Percentiles rank a stretch among this genome's conserved stretches.
Conservation (phyloP, 768 basidiomycete species). For the Boletus subcaerulescens region DNA sequence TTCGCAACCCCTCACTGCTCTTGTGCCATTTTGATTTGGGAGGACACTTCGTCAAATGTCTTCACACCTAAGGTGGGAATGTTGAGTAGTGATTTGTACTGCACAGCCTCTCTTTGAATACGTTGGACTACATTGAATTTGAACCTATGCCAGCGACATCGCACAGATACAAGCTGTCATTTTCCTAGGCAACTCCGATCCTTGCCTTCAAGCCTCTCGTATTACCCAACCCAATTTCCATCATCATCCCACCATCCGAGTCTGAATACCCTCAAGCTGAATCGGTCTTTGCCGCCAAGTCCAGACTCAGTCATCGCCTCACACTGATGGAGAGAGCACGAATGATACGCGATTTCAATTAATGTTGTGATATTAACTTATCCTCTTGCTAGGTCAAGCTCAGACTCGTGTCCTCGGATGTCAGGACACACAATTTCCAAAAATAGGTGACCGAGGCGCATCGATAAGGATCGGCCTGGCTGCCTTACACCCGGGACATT, state of each 20-base stretch:
- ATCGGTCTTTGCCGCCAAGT: constrained; percentile 2
- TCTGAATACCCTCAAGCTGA: constrained; percentile 12
- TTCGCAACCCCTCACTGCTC: too few relatives aligned
- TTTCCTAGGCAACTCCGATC: neutral
- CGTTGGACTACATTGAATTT: too few relatives aligned
- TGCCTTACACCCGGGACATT: constrained; percentile 9
- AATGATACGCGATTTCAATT: constrained; percentile 16
- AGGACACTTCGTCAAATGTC: too few relatives aligned
- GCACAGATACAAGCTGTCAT: neutral
- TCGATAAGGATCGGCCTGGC: constrained; percentile 29
- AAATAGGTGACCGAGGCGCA: constrained; percentile 23
- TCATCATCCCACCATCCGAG: constrained; percentile 10
- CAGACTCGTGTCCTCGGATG: constrained; percentile 20
- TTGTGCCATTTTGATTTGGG: too few relatives aligned
- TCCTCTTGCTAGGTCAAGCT: constrained; percentile 8
- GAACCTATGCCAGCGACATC: neutral
- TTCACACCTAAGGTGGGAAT: too few relatives aligned
- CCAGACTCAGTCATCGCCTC: neutral
- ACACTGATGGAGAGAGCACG: constrained; percentile 5
- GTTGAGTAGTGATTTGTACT: neutral
- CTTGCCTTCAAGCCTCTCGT: neutral
- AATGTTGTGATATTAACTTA: constrained; percentile 15
- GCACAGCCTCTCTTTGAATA: neutral
- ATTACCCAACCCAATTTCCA: neutral
- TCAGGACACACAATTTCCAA: constrained; percentile 5